Evolutionary conservation across 768 basidiomycete genomes (phyloP), one percentile per base, ranked within the genome.

Genomic region (Auricularia sp.): DNA sequence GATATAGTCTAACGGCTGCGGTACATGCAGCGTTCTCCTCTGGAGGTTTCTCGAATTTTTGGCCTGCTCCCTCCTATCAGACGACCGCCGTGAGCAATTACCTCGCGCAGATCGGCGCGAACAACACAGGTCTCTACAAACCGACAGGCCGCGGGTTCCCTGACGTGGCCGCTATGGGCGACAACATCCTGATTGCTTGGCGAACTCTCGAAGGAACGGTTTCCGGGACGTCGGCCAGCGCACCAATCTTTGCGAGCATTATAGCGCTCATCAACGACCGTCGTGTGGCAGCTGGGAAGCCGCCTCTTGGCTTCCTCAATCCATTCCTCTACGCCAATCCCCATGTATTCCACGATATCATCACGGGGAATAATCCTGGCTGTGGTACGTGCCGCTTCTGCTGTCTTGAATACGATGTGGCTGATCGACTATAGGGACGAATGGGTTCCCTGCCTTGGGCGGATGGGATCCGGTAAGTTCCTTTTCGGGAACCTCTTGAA

Each of bases 121-220:
- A 67, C 12, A 65, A 66, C 56, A 62, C 65, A 3, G 75, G 75
- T 7, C 63, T 72, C 3, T 77, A 62, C 66, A 67, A 67, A 61
- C 61, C 63, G 39, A 47, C 56, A 6, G 67, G 65, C 51, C 68
- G 68, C 39, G 70, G 51, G 14, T 69, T 69, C 62, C 70, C 70
- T 23, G 70, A 70, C 33, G 65, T 70, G 36, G 60, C 70, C 3
- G 66, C 68, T 1, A 64, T 65, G 54, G 70, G 70, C 4, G 53
- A 63, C 42, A 66, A 69, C 51, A 58, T 67, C 33, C 42, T 39
- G 43, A 64, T 69, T 36, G 61, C 65, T 61, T 67, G 4, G 43
- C 77, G 79, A 53, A 84, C 84, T 0, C 39, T 64, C 0, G 69
- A 74, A 2, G 53, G 33, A 6, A 77, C 76, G n/a, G 81, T 84